phyloP scores from a whole-genome alignment of 352 stramenopile genomes.

The Pythium volutum region DNA sequence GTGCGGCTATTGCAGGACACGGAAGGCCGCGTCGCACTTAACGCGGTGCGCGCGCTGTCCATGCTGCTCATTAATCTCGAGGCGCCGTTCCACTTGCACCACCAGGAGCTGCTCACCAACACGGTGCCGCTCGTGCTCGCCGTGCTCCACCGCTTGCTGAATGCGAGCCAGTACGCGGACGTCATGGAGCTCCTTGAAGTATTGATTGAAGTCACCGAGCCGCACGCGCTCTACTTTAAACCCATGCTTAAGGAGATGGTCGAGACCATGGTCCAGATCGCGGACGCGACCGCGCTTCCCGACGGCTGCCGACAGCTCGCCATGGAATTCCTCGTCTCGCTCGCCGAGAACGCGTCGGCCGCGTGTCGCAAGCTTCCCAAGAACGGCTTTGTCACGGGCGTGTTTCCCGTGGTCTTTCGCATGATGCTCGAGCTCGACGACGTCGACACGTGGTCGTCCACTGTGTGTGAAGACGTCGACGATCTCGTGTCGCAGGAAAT shows the following conservation, averaged over 20 bases:
- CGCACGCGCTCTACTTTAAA: constrained; percentile 71
- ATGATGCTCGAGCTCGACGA: constrained; percentile 85
- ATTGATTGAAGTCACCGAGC: constrained; percentile 77
- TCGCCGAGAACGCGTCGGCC: constrained; percentile 65
- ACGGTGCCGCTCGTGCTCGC: constrained; percentile 53
- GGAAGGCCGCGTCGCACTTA: constrained; percentile 65
- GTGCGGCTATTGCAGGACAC: constrained; percentile 44
- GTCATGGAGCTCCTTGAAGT: constrained; percentile 81
- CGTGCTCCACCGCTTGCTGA: constrained; percentile 51
- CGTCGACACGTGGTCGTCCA: constrained; percentile 64
- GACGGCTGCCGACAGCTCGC: constrained; percentile 75
- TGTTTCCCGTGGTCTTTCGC: constrained; percentile 78
- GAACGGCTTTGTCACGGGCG: constrained; percentile 67
- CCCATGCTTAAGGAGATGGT: constrained; percentile 55
- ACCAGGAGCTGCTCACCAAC: constrained; percentile 47
- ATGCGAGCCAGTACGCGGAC: constrained; percentile 53
- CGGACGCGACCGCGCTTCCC: constrained; percentile 39
- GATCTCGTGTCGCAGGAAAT: constrained; percentile 64
- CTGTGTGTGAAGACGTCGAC: constrained; percentile 66
- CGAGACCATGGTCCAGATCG: constrained; percentile 71
- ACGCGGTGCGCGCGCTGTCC: constrained; percentile 59
- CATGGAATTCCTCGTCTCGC: constrained; percentile 83
- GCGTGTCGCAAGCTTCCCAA: constrained; percentile 65
- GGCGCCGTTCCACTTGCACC: constrained; percentile 44
- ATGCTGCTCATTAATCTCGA: constrained; percentile 83